Base-by-base conservation (phyloP, 1,284 basidiomycete genomes). In the Cutaneotrichosporon cyanovorans region DNA sequence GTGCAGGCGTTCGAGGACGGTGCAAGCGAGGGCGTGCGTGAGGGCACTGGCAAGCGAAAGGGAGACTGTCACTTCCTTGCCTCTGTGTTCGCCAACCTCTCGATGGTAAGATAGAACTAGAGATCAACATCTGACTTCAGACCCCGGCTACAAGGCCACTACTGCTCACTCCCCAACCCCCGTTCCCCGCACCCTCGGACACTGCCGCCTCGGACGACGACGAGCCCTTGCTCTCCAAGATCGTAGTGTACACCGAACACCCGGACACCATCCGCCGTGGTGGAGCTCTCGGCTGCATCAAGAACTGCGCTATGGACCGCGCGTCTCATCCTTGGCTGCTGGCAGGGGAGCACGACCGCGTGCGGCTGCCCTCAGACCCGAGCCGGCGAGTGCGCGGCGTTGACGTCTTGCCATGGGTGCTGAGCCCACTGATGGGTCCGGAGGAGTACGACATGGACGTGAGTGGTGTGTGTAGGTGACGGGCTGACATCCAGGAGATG, bases 401-500 rank as follows among this genome's bases (percentile, higher is more conserved):
- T 40, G 84, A 89, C 66, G 78, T 84, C 6, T 75, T 95, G 5
- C 83, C 87, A 0, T 85, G 82, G 60, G 76, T 99, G 10, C 76
- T 98, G 1, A 78, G 93, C 4, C 93, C 93, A 0, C 77, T 99
- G 3, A 91, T 92, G 53, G 92, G 92, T 5, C 85, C 90, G 1
- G 91, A 96, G 68, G 93, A 97, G 68, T 83, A 87, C 52, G 88
- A 93, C 51, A 76, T 91, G 2, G 90, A 93, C 57, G 87, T 85
- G 56, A 48, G 73, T 59, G 6, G 12, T 9, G 16, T 8, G 6
- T n/a, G 15, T 52, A 31, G 53, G 59, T 25, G 25, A 28, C 56
- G 56, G 20, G 50, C 55, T 41, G 45, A 56, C 43, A 15, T 40
- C 16, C 67, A 93, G 83, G 88, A 91, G 47, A 87, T 92, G 74